Conservation (phyloP, 192 early-diverging fungal species). For the Coemansia sp. region DNA sequence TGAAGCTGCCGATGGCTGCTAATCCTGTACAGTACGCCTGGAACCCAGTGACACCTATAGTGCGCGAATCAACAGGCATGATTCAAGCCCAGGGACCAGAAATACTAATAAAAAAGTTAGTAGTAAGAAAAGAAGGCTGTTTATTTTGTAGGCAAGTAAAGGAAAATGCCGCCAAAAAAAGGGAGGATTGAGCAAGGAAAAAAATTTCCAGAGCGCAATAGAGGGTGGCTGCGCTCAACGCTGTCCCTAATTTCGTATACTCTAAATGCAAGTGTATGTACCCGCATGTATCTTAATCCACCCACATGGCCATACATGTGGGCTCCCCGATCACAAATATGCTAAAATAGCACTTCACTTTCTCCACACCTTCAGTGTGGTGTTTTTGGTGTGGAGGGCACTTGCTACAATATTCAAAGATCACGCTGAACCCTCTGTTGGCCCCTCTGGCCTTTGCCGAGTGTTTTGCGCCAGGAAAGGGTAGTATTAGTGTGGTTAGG, state of each 20-base stretch:
- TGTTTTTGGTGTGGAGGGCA: background rate
- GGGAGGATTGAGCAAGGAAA: background rate
- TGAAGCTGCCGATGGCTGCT: conserved; percentile 53
- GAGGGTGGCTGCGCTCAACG: background rate
- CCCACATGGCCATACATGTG: background rate
- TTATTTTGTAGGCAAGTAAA: background rate
- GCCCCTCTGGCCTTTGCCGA: background rate
- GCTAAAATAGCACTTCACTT: background rate
- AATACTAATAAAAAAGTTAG: background rate
- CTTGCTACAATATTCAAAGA: background rate
- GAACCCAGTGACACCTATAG: conserved; percentile 44
- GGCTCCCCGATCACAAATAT: background rate
- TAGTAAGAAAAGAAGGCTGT: background rate
- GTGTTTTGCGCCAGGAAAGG: background rate
- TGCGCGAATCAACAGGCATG: conserved; percentile 49
- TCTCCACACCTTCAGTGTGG: background rate
- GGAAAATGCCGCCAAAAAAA: background rate
- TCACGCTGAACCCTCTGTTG: background rate
- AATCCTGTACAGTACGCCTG: conserved; percentile 45
- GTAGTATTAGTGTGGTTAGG: background rate
- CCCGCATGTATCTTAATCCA: background rate
- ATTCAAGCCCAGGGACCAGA: background rate
- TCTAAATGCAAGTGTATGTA: background rate
- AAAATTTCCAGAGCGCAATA: background rate
- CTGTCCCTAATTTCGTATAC: background rate